phyloP scores from a whole-genome alignment of 352 stramenopile genomes.

The Phytophthora citricola region DNA sequence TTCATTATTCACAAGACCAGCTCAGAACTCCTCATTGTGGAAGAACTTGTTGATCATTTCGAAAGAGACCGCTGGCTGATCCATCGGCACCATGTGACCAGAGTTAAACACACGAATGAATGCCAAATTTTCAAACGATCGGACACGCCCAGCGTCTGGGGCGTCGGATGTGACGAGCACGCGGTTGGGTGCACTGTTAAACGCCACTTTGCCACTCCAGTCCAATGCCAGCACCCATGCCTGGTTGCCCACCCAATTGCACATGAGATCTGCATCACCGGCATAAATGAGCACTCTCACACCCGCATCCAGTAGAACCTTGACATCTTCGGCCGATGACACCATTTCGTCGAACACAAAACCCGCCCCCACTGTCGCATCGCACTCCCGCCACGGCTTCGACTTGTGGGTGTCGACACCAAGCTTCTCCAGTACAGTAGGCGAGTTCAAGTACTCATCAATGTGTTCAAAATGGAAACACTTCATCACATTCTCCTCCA shows the following conservation, averaged over 20 bases:
- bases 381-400: slow-evolving; percentile 91
- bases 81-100: slow-evolving; percentile 95
- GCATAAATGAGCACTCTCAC: slow-evolving; percentile 95
- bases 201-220: slow-evolving; percentile 91
- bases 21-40: slow-evolving; percentile 51
- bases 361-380: slow-evolving; percentile 91
- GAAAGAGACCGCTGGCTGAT: slow-evolving; percentile 92
- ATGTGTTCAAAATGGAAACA: slow-evolving; percentile 80
- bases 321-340: slow-evolving; percentile 90
- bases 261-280: slow-evolving; percentile 97
- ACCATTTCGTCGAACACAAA: slow-evolving; percentile 96
- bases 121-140: slow-evolving; percentile 73
- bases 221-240: slow-evolving; percentile 94
- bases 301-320: slow-evolving; percentile 77
- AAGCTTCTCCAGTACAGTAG: slow-evolving; percentile 40
- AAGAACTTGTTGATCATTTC: slow-evolving; percentile 95
- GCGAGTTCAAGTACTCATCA: slow-evolving; percentile 74
- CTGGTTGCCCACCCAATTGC: slow-evolving; percentile 97
- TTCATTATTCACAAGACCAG: slow-evolving; percentile 5
- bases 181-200: slow-evolving; percentile 65
- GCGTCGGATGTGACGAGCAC: slow-evolving; percentile 35
- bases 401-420: slow-evolving; percentile 54
- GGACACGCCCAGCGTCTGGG: slow-evolving; percentile 49
- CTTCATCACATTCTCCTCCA: slow-evolving; percentile 57
- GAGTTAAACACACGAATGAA: slow-evolving; percentile 95